Evolutionary conservation across 257 asterid genomes (phyloP).

Genomic region (Salvia rosmarinus): DNA sequence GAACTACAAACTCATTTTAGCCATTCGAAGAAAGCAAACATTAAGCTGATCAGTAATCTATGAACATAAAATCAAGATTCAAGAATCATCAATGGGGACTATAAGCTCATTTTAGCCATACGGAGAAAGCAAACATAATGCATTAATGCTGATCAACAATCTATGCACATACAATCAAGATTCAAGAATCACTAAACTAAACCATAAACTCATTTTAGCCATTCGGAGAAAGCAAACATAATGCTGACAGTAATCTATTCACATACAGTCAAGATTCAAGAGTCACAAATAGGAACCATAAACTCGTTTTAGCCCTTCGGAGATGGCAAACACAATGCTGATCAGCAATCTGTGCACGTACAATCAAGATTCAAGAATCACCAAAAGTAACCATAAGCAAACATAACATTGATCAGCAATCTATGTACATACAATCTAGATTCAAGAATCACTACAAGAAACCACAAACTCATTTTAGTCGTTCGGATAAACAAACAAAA

Average conservation of each 20-base stretch:
- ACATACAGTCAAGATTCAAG: too few species aligned
- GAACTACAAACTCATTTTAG: neutral
- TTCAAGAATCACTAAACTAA: neutral
- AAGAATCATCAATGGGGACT: too few species aligned
- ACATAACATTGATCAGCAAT: neutral
- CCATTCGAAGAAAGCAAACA: neutral
- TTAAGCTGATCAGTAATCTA: neutral
- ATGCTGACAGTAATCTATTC: neutral
- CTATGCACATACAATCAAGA: neutral
- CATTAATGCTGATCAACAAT: neutral
- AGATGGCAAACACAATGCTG: neutral
- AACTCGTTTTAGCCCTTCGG: neutral
- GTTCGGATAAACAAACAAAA: neutral
- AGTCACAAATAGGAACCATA: too few species aligned
- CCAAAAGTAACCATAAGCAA: neutral
- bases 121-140: neutral
- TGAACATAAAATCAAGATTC: neutral
- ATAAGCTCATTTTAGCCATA: neutral
- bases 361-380: neutral
- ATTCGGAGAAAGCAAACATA: neutral
- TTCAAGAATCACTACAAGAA: neutral
- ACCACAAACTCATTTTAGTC: neutral
- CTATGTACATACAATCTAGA: neutral
- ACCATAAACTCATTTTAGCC: neutral
- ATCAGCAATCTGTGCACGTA: neutral